Evolutionary conservation across 116 monocot genomes (phyloP).

Genomic region (Thalassia testudinum): DNA sequence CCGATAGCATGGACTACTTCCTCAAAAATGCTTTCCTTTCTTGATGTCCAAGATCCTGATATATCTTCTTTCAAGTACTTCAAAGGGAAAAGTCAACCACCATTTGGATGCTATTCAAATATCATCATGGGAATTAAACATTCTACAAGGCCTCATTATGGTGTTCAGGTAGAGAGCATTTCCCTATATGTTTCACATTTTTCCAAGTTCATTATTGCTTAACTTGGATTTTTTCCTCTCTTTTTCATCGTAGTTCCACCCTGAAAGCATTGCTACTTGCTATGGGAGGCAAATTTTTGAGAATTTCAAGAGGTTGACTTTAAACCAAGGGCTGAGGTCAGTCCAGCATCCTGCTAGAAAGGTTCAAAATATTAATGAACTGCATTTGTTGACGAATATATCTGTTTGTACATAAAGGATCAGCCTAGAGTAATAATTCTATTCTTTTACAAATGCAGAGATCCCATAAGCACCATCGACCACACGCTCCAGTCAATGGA

Average conservation of each 20-base stretch:
- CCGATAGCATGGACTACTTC: constrained; percentile 77
- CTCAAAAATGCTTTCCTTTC: constrained; percentile 25
- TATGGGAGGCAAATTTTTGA: constrained; percentile 64
- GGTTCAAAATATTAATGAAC: constrained; percentile 90
- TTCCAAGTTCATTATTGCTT: too few relatives aligned
- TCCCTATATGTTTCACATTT: too few relatives aligned
- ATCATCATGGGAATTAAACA: constrained; percentile 73
- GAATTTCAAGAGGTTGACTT: constrained; percentile 71
- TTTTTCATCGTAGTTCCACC: constrained; percentile 52
- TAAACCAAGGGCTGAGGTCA: constrained; percentile 35
- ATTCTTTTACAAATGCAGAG: too few relatives aligned
- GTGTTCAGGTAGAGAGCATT: constrained; percentile 38
- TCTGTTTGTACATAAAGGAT: too few relatives aligned
- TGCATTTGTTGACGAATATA: constrained; percentile 3
- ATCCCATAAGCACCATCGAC: too few relatives aligned
- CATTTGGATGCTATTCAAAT: constrained; percentile 11
- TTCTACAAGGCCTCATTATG: constrained; percentile 57
- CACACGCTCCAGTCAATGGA: not conserved
- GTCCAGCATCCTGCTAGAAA: constrained; percentile 39
- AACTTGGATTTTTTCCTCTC: not conserved
- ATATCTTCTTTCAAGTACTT: constrained; percentile 1
- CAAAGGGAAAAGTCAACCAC: constrained; percentile 6
- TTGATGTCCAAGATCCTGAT: constrained; percentile 23
- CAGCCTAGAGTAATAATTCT: too few relatives aligned
- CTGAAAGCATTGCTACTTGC: constrained; percentile 75